Conservation (phyloP, 345 rosid species). For the Pistacia vera region DNA sequence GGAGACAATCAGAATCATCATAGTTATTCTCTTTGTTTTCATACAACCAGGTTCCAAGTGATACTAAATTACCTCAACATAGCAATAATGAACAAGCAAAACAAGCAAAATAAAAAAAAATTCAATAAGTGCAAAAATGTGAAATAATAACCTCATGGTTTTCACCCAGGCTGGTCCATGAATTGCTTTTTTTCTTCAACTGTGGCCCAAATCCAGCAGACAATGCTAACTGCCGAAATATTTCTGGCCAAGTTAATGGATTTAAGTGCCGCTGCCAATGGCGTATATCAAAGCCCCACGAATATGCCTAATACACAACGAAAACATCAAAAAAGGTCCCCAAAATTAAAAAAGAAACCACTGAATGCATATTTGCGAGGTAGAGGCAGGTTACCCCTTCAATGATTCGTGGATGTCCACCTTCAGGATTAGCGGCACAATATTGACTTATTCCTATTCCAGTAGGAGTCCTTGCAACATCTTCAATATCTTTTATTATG, state of each 20-base stretch:
- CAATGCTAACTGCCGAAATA: slow-evolving; percentile 86
- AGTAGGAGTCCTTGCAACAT: slow-evolving; percentile 90
- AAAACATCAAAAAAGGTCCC: slow-evolving; percentile 12
- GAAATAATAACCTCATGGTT: slow-evolving; percentile 60
- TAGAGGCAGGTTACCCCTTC: slow-evolving; percentile 74
- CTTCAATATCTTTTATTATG: slow-evolving; percentile 88
- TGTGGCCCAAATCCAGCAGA: slow-evolving; percentile 92
- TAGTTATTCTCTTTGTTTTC: no score
- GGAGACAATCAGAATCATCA: no score
- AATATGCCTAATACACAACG: slow-evolving; percentile 68
- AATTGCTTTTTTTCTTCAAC: slow-evolving; percentile 58
- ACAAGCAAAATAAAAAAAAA: background rate
- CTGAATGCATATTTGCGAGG: slow-evolving; percentile 13
- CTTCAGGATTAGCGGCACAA: slow-evolving; percentile 87
- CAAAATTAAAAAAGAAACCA: slow-evolving; percentile 21
- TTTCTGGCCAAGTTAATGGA: slow-evolving; percentile 95
- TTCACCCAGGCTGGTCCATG: slow-evolving; percentile 48
- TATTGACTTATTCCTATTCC: slow-evolving; percentile 85
- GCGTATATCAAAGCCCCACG: slow-evolving; percentile 96
- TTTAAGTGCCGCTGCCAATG: slow-evolving; percentile 92
- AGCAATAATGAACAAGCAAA: background rate
- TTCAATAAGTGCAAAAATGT: background rate
- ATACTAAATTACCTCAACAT: background rate
- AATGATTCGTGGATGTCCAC: slow-evolving; percentile 94
- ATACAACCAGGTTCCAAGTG: no score